These are phyloP conservation scores for Blumeria hordei DNA, from an alignment of 2,329 filamentous ascomycete genomes.

Conservation along the genomic window DNA sequence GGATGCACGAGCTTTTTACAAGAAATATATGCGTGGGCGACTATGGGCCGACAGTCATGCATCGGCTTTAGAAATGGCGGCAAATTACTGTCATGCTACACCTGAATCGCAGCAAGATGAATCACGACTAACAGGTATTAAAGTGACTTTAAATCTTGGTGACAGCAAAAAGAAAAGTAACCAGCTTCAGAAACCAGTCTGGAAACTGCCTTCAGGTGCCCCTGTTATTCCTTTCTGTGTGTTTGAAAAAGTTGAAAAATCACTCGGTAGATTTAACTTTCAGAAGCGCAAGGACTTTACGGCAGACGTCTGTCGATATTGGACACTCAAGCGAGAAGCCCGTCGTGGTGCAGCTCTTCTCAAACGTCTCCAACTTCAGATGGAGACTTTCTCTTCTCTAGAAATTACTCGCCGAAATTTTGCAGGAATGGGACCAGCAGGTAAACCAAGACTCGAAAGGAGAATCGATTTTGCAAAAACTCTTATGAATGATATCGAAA, in stretches of 20 bases:
- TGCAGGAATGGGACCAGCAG: slow-evolving; percentile 74
- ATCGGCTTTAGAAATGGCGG: slow-evolving; percentile 58
- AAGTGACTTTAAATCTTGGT: slow-evolving; percentile 49
- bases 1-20: slow-evolving; percentile 74
- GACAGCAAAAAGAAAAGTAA: slow-evolving; percentile 54
- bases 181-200: slow-evolving; percentile 41
- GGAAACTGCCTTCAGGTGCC: slow-evolving; percentile 85
- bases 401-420: slow-evolving; percentile 91
- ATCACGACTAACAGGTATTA: slow-evolving; percentile 60
- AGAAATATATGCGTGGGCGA: slow-evolving; percentile 63
- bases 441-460: slow-evolving; percentile 50
- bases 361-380: slow-evolving; percentile 78
- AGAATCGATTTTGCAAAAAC: slow-evolving; percentile 73
- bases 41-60: slow-evolving; percentile 83
- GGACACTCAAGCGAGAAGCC: slow-evolving; percentile 89
- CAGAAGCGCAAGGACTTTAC: slow-evolving; percentile 81
- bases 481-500: slow-evolving; percentile 52
- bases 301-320: slow-evolving; percentile 84
- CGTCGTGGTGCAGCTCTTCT: slow-evolving; percentile 74
- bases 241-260: slow-evolving; percentile 63
- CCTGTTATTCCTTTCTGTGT: slow-evolving; percentile 81
- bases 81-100: slow-evolving; percentile 37
- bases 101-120: slow-evolving; percentile 56
- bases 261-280: slow-evolving; percentile 60
- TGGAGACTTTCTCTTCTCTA: slow-evolving; percentile 94